Base-by-base conservation (phyloP, 2,329 filamentous ascomycete genomes). In the Fonsecaea pugnacius region DNA sequence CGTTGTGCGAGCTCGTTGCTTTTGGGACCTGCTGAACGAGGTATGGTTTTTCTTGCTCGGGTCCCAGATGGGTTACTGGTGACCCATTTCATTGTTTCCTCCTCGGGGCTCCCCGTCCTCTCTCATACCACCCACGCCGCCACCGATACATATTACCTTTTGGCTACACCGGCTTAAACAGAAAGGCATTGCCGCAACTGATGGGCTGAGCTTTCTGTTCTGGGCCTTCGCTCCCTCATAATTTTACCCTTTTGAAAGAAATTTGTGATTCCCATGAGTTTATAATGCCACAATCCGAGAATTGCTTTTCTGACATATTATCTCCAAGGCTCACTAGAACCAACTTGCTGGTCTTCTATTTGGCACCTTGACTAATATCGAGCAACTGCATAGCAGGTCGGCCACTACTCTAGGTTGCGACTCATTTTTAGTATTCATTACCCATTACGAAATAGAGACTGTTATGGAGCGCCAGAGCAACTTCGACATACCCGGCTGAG, bases 211-310 rank as follows among this genome's bases (percentile, higher is more conserved):
- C 12, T 30, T 50, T 38, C 12, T 12, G 33, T 16, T 50, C 30
- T 27, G 40, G 38, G 12, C 7, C 30, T n/a, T n/a, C 43, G 40
- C 16, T n/a, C 12, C 21, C 57, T 59, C 57, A 52, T 59, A 27
- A 33, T 52, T 59, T 59, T 59, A 59, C 57, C 36, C 43, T 48
- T 59, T 59, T 36, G 43, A 59, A 59, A 21, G 50, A 40, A 59
- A 24, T 35, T 40, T 27, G 33, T 35, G 33, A 51, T 21, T 52
- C 57, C 32, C 16, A 18, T 43, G 33, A 43, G 48, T 12, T 48
- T 52, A 33, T 14, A 46, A 36, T 51, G 57, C 33, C 57, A 52
- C 18, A 32, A 52, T 36, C 57, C 27, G 30, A 51, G 32, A 50
- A 38, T 30, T 43, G 18, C 27, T 9, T 32, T 32, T 50, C 40